phyloP scores from a whole-genome alignment of 2,329 filamentous ascomycete genomes.

The Verticillium nubilum region DNA sequence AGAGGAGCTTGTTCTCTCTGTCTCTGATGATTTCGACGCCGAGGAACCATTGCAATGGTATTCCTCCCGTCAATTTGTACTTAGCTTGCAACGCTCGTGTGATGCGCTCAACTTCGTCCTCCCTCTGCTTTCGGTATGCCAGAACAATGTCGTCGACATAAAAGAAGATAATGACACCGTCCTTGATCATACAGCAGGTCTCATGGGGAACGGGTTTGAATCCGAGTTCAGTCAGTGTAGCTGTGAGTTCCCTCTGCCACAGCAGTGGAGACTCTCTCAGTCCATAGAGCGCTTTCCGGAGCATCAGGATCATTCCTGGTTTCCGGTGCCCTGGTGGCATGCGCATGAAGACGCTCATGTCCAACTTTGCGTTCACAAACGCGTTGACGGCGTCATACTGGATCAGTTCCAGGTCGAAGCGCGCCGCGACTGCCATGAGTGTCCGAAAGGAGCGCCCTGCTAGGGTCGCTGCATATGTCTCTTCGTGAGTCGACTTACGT shows the following conservation, averaged over 20 bases:
- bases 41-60: constrained; percentile 9
- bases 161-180: constrained; percentile 11
- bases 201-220: constrained; percentile 5
- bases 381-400: constrained; percentile 14
- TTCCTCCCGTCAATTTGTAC: constrained; percentile 5
- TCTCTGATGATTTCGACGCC: constrained; percentile 8
- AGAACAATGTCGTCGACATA: constrained; percentile 15
- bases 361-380: constrained; percentile 10
- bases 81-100: neutral
- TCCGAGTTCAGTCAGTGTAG: neutral
- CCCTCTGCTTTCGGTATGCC: constrained; percentile 2
- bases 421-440: constrained; percentile 10
- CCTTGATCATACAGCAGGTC: constrained; percentile 4
- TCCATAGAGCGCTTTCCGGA: constrained; percentile 12
- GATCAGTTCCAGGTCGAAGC: constrained; percentile 12
- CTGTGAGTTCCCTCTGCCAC: constrained; percentile 10
- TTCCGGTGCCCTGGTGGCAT: constrained; percentile 7
- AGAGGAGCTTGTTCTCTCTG: constrained; percentile 1
- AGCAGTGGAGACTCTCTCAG: constrained; percentile 9
- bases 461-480: constrained; percentile 9
- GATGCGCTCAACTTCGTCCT: neutral
- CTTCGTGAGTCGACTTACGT: neutral
- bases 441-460: constrained; percentile 9
- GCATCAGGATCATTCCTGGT: constrained; percentile 1
- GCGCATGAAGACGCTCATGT: constrained; percentile 7